Evolutionary conservation across 2,329 filamentous ascomycete genomes (phyloP).

Genomic region (Fusarium illudens): DNA sequence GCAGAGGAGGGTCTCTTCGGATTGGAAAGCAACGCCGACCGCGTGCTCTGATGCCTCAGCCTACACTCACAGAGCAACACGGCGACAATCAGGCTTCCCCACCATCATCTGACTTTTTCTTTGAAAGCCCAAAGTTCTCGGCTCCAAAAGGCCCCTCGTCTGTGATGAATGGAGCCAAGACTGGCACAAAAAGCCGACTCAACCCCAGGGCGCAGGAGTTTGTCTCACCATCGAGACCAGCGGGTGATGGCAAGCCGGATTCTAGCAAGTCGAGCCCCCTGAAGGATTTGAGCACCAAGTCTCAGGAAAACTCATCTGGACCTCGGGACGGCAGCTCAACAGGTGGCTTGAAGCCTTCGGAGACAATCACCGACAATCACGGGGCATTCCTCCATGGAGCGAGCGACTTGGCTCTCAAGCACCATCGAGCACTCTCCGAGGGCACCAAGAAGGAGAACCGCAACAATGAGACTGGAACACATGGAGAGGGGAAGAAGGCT

Average conservation of each 20-base stretch:
- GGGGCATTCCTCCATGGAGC: not conserved
- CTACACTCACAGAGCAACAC: conserved; percentile 27
- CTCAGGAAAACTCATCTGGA: not conserved
- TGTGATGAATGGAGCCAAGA: not conserved
- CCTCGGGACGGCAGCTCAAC: not conserved
- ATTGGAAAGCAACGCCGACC: conserved; percentile 44
- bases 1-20: conserved; percentile 47
- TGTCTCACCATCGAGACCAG: conserved; percentile 31
- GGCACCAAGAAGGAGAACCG: not conserved
- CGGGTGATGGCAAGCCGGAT: not conserved
- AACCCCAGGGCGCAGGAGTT: conserved; percentile 37
- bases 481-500: conserved; percentile 20
- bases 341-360: not conserved
- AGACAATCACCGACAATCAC: not conserved
- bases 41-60: conserved; percentile 21
- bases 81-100: conserved; percentile 5
- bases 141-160: not conserved
- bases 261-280: not conserved
- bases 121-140: conserved; percentile 5
- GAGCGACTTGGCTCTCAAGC: not conserved
- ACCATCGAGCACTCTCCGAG: conserved; percentile 8
- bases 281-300: not conserved
- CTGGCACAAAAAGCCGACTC: conserved; percentile 13
- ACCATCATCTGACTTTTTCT: conserved; percentile 24
- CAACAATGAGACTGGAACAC: not conserved